These are phyloP conservation scores for Gonapodya prolifera DNA, from an alignment of 192 early-diverging fungal species.

Conservation along the genomic window DNA sequence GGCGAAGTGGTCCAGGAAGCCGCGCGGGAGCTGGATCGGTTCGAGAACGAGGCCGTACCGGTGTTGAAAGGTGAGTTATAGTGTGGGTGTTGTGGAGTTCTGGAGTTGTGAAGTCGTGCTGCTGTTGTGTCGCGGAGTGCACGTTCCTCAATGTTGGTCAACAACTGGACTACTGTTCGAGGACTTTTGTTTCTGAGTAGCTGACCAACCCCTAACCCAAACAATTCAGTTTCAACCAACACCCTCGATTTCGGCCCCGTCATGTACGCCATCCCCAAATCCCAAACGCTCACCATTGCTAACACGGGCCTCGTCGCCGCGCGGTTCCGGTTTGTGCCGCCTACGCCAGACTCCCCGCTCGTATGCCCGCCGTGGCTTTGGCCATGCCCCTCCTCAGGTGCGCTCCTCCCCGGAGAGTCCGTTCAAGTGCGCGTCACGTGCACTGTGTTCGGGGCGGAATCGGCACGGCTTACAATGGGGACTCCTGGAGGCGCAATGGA, in stretches of 20 bases:
- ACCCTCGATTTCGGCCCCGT: conserved; percentile 63
- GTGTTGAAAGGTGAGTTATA: too few relatives aligned
- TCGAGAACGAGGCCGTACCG: conserved; percentile 69
- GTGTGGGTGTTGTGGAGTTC: too few relatives aligned
- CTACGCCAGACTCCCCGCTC: neutral
- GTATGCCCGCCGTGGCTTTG: conserved; percentile 47
- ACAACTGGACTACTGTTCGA: too few relatives aligned
- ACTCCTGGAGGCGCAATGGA: conserved; percentile 45
- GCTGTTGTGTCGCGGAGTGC: too few relatives aligned
- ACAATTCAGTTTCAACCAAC: conserved; percentile 36
- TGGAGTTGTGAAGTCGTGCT: too few relatives aligned
- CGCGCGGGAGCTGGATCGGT: conserved; percentile 45
- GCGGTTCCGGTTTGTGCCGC: neutral
- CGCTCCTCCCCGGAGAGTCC: conserved; percentile 56
- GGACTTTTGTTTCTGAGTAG: too few relatives aligned
- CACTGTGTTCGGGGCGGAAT: neutral
- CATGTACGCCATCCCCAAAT: conserved; percentile 29
- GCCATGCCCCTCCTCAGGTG: conserved; percentile 48
- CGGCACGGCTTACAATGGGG: conserved; percentile 8
- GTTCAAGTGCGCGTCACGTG: neutral
- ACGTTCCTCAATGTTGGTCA: too few relatives aligned
- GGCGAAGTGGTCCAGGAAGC: neutral
- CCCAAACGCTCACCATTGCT: conserved; percentile 38
- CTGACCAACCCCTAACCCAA: too few relatives aligned
- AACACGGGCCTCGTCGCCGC: conserved; percentile 52